Evolutionary conservation across 805 yeast genomes (phyloP), one percentile per base, ranked within the genome.

Genomic region (Saccharomycopsis fermentans): DNA sequence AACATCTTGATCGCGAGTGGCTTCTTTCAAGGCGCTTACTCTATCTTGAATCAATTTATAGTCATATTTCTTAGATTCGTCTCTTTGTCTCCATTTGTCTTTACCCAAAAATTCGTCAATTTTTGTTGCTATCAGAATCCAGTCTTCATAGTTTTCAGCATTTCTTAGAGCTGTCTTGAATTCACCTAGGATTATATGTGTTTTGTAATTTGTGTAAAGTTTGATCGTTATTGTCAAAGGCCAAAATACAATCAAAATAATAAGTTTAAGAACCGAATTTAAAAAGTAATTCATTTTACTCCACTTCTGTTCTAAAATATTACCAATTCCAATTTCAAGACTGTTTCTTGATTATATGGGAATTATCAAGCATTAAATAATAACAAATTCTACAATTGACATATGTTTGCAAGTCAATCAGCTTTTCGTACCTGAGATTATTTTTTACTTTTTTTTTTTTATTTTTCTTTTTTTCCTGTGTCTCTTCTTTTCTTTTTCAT

Each of bases 21-120:
- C 90, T 21, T 78, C 77, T 53, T 78, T 73, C 53, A 94, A 70
- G 27, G 78, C 76, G 56, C 82, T 79, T 62, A 86, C 75, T 58
- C 97, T 77, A 58, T 87, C 90, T 47, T 87, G 80, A 2, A 94
- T 88, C 43, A 95, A 76, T 39, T 83, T 76, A 69, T 89, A 94
- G 70, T 92, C 98, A 32, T 59, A 61, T 37, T 56, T 56, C 16
- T 50, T 59, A 17, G 63, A 61, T 14, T n/a, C 54, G 32, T 36
- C 37, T 24, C 90, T 89, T 62, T 89, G 87, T 59, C 97, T 76
- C 96, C 95, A 81, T 21, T 79, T 65, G 62, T 81, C 81, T 19
- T 79, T 77, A 5, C 83, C 83, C 0, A 81, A 75, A 11, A 79
- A 68, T 48, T 73, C 73, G 61, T 82, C 86, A 1, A 82, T 74